Percentiles rank a stretch among this genome's conserved stretches.
These are phyloP conservation scores for Circinella minor DNA, from an alignment of 371 early-diverging fungal species.

Conservation along the genomic window DNA sequence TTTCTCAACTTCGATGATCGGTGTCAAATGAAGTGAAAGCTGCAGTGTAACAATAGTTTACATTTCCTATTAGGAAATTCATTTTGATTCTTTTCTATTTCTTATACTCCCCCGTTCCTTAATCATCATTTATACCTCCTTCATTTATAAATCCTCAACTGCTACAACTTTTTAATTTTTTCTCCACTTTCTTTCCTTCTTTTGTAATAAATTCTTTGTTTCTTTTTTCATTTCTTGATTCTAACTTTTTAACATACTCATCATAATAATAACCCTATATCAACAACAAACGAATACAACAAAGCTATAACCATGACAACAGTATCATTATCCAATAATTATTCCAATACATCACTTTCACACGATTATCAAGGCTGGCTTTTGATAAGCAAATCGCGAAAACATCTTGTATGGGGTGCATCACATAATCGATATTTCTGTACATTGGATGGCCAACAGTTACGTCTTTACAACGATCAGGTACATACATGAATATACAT, in stretches of 20 bases:
- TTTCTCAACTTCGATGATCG: background rate
- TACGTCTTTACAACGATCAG: conserved; percentile 22
- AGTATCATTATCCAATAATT: conserved; percentile 2
- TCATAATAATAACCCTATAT: too few relatives aligned
- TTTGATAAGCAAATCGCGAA: conserved; percentile 13
- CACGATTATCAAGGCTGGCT: conserved; percentile 16
- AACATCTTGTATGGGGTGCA: conserved; percentile 7
- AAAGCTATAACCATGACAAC: background rate
- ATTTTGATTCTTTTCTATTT: background rate
- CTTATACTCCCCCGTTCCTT: too few relatives aligned
- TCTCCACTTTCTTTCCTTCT: background rate
- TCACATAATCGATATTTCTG: conserved; percentile 20
- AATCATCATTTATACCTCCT: too few relatives aligned
- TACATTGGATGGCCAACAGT: conserved; percentile 21
- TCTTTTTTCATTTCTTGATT: too few relatives aligned
- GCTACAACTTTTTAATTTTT: background rate
- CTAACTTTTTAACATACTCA: too few relatives aligned
- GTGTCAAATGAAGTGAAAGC: conserved; percentile 4
- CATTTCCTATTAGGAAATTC: background rate
- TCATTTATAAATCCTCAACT: too few relatives aligned
- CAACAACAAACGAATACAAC: background rate
- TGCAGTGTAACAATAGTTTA: conserved; percentile 10
- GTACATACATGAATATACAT: conserved; percentile 10
- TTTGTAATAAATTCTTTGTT: background rate
- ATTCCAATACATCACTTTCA: conserved; percentile 9